Evolutionary conservation across 192 early-diverging fungal genomes (phyloP), one percentile per base, ranked within the genome.

Genomic region (Umbelopsis isabellina): DNA sequence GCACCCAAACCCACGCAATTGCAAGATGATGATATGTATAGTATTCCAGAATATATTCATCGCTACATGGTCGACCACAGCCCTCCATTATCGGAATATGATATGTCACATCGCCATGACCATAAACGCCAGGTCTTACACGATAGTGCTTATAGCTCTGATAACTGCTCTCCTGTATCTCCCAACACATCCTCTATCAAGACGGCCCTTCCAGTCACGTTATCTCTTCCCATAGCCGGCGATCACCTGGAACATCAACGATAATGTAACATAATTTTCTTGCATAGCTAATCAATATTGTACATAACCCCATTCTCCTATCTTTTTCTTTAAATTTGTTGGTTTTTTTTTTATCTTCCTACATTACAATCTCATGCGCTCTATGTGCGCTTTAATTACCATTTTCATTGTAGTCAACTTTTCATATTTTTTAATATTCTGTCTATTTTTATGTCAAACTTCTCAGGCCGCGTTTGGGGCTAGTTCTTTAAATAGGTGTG

Each of bases 201-300:
- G 33, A 35, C 21, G 7, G 16, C 15, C 13, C 7, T 33, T 4
- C 55, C 55, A 35, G n/a, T 61, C 55, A 52, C 51, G 50, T 51
- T 51, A 51, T 30, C 27, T 2, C 50, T 23, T 23, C 20, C 50
- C 50, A 51, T 51, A 5, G 30, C 12, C 18, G 55, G 27, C 18
- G 55, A 61, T 5, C 55, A 61, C 12, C 30, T 61, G 33, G 55
- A 61, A 61, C 55, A 61, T 61, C 55, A 61, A 61, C 55, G 55
- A 61, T 61, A 61, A 61, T 12, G 3, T 6, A 0, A 7, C 10
- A 30, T 35, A 7, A 11, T 16, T 33, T 16, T 16, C 11, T 30
- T 35, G 27, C 9, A 35, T 18, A 10, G 2, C 25, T 55, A 22
- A 27, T 55, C 37, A 41, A 9, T 41, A 41, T 41, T 41, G 37